A percentile compares a stretch with the other conserved stretches of the same genome.
These are phyloP conservation scores for Hymenoscyphus infarciens DNA, from an alignment of 2,329 filamentous ascomycete genomes.

Conservation along the genomic window DNA sequence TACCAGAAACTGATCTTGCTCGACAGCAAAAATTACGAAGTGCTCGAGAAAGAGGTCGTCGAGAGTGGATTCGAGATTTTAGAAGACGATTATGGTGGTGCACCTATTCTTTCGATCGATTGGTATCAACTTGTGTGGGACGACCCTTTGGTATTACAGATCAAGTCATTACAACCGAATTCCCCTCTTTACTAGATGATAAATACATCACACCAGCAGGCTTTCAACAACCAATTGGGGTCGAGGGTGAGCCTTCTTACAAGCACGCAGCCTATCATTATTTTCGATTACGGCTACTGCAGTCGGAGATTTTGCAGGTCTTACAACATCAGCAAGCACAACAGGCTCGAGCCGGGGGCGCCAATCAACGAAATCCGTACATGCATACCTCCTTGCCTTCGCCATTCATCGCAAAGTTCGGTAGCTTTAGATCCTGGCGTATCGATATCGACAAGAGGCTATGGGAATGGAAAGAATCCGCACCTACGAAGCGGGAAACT, in stretches of 20 bases:
- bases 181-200: slow-evolving; percentile 85
- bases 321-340: slow-evolving; percentile 89
- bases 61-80: slow-evolving; percentile 83
- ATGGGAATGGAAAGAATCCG: slow-evolving; percentile 80
- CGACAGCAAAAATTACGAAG: slow-evolving; percentile 36
- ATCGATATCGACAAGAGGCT: slow-evolving; percentile 80
- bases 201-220: slow-evolving; percentile 79
- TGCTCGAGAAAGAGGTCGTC: slow-evolving; percentile 57
- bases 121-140: slow-evolving; percentile 91
- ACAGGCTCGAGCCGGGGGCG: slow-evolving; percentile 63
- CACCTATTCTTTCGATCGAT: slow-evolving; percentile 89
- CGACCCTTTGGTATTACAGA: slow-evolving; percentile 94
- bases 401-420: slow-evolving; percentile 78
- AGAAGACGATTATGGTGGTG: slow-evolving; percentile 93
- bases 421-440: slow-evolving; percentile 84
- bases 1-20: slow-evolving; percentile 28
- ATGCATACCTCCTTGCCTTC: slow-evolving; percentile 78
- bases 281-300: slow-evolving; percentile 79
- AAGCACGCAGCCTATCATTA: slow-evolving; percentile 92
- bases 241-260: slow-evolving; percentile 68
- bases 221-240: slow-evolving; percentile 54
- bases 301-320: slow-evolving; percentile 93
- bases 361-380: slow-evolving; percentile 63
- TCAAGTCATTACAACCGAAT: slow-evolving; percentile 92
- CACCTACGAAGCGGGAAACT: slow-evolving; percentile 73